Conservation (phyloP, 2,329 filamentous ascomycete genomes). For the Nemania serpens region DNA sequence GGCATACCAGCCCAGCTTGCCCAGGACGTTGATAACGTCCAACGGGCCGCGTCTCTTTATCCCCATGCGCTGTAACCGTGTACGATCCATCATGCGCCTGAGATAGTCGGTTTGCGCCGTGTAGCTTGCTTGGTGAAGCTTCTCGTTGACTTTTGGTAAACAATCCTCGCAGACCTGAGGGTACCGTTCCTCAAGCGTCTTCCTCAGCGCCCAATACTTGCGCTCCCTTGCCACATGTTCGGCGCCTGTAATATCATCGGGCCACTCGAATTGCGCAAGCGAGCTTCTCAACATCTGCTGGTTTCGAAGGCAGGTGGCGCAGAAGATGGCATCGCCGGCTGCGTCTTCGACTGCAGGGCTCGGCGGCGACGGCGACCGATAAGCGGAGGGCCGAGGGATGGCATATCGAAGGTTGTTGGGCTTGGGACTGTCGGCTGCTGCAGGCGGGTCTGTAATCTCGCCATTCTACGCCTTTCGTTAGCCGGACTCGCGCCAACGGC, state of each 20-base stretch:
- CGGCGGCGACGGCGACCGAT: constrained; percentile 37
- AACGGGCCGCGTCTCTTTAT: constrained; percentile 47
- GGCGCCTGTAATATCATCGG: constrained; percentile 66
- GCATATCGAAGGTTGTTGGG: constrained; percentile 53
- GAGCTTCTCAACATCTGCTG: constrained; percentile 79
- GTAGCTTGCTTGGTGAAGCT: constrained; percentile 74
- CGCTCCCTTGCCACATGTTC: constrained; percentile 71
- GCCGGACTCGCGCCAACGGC: constrained; percentile 18
- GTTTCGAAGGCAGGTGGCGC: constrained; percentile 83
- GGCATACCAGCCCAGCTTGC: constrained; percentile 54
- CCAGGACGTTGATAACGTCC: constrained; percentile 49
- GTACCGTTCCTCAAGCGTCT: constrained; percentile 77
- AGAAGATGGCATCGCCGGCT: constrained; percentile 57
- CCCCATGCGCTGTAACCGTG: constrained; percentile 51
- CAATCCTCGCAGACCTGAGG: constrained; percentile 87
- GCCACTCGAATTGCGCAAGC: constrained; percentile 79
- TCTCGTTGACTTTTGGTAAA: constrained; percentile 71
- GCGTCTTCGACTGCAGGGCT: constrained; percentile 42
- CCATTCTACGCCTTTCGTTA: constrained; percentile 65
- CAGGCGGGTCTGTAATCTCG: constrained; percentile 85
- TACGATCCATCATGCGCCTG: constrained; percentile 73
- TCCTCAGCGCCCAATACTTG: constrained; percentile 71
- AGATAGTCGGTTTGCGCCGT: constrained; percentile 83
- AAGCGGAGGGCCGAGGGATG: constrained; percentile 45
- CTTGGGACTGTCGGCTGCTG: constrained; percentile 57